phyloP scores from a whole-genome alignment of 2,329 filamentous ascomycete species.

The Fusarium gaditjirri region DNA sequence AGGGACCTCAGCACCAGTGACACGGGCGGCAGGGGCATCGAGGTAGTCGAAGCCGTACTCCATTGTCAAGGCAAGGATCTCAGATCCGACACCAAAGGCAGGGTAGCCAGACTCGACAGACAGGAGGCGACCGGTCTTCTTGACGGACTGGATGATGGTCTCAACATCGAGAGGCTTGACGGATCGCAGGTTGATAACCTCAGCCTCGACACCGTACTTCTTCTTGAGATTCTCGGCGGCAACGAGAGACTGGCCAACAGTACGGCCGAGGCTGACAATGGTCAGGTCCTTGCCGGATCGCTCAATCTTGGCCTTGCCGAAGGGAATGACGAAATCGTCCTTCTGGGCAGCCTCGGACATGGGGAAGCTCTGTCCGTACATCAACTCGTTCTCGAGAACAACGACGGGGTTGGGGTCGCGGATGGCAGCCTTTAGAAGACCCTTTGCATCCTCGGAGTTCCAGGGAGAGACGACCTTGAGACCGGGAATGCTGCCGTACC shows the following conservation, averaged over 20 bases:
- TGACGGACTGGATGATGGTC: conserved; percentile 94
- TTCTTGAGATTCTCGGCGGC: conserved; percentile 93
- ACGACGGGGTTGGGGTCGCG: conserved; percentile 97
- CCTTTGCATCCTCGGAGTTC: conserved; percentile 98
- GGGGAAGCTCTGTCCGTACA: conserved; percentile 95
- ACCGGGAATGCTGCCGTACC: conserved; percentile 98
- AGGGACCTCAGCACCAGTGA: conserved; percentile 96
- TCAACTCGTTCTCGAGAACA: conserved; percentile 86
- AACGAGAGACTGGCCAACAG: conserved; percentile 88
- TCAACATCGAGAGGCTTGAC: conserved; percentile 97
- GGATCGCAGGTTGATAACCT: conserved; percentile 98
- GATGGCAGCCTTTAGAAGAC: conserved; percentile 96
- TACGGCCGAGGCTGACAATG: conserved; percentile 93
- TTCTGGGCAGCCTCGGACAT: conserved; percentile 98
- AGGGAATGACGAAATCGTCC: conserved; percentile 95
- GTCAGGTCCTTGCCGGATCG: conserved; percentile 95
- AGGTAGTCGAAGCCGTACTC: conserved; percentile 99
- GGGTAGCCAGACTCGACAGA: conserved; percentile 96
- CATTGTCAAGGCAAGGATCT: conserved; percentile 94
- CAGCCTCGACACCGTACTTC: conserved; percentile 94
- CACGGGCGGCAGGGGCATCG: conserved; percentile 89
- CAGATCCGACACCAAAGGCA: conserved; percentile 89
- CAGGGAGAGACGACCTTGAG: conserved; percentile 97
- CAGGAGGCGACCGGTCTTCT: conserved; percentile 96
- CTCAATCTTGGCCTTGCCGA: conserved; percentile 99